Percentiles rank a stretch among this genome's conserved stretches.
Evolutionary conservation across 2,329 filamentous ascomycete genomes (phyloP).

Genomic region (Dryadomyces quercus-mongolicae): DNA sequence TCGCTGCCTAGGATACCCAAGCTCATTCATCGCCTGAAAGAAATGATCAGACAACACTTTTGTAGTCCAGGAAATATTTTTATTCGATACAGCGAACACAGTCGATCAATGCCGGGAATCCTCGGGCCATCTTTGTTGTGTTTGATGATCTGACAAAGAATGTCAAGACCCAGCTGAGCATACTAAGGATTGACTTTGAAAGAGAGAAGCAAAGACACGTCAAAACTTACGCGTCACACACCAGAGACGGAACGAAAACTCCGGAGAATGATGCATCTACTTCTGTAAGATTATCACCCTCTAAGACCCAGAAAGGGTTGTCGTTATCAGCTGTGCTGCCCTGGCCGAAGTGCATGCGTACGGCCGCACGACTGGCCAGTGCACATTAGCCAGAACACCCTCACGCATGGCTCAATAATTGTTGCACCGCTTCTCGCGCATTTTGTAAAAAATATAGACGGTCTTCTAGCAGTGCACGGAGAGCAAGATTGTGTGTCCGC

Average conservation of each 20-base stretch:
- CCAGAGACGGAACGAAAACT: slow-evolving; percentile 39
- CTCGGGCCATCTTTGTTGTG: slow-evolving; percentile 29
- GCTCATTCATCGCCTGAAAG: too few relatives aligned
- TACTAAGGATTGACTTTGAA: neutral
- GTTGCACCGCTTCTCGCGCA: slow-evolving; percentile 20
- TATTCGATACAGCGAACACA: slow-evolving; percentile 45
- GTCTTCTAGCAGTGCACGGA: slow-evolving; percentile 46
- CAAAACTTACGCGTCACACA: slow-evolving; percentile 38
- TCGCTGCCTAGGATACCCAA: too few relatives aligned
- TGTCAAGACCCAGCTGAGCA: neutral
- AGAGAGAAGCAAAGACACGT: neutral
- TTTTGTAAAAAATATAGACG: slow-evolving; percentile 47
- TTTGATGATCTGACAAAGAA: slow-evolving; percentile 22
- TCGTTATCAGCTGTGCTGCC: slow-evolving; percentile 27
- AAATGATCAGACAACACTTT: neutral
- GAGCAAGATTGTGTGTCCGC: slow-evolving; percentile 34
- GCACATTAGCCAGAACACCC: slow-evolving; percentile 32
- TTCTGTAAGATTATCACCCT: slow-evolving; percentile 40
- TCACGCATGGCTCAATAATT: slow-evolving; percentile 49
- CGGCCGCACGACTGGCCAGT: slow-evolving; percentile 33
- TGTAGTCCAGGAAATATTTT: slow-evolving; percentile 29
- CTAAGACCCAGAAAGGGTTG: slow-evolving; percentile 44
- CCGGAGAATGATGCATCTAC: slow-evolving; percentile 45
- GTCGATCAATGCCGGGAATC: slow-evolving; percentile 36
- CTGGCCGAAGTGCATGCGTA: slow-evolving; percentile 39